Evolutionary conservation across 2,329 filamentous ascomycete genomes (phyloP).

Genomic region (Epichloe sibirici): DNA sequence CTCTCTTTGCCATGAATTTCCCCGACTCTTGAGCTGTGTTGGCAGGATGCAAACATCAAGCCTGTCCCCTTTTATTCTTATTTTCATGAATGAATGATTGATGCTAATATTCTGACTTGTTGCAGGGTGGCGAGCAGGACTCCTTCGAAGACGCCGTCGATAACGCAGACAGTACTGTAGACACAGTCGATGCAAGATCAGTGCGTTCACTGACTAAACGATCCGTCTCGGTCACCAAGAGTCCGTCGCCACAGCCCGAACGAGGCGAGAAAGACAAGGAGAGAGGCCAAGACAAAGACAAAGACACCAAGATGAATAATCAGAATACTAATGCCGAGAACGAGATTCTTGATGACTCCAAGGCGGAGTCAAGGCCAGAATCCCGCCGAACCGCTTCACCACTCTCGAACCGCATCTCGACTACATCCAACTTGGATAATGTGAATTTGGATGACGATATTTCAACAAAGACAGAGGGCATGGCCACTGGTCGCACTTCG

Average conservation of each 20-base stretch:
- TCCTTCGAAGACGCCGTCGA: conserved; percentile 74
- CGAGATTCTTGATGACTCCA: conserved; percentile 6
- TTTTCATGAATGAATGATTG: no score
- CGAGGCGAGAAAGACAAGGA: background rate
- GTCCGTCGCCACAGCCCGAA: conserved; percentile 12
- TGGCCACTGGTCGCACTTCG: background rate
- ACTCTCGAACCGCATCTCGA: conserved; percentile 32
- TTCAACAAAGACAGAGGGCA: conserved; percentile 23
- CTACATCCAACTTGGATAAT: conserved; percentile 39
- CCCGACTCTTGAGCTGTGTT: background rate
- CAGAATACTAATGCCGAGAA: conserved; percentile 8
- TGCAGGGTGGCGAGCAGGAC: conserved; percentile 21
- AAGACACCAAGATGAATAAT: conserved; percentile 7
- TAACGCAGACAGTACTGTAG: conserved; percentile 29
- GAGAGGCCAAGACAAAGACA: background rate
- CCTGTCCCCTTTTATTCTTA: background rate
- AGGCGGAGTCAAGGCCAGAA: conserved; percentile 10
- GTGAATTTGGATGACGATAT: conserved; percentile 55
- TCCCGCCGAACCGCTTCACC: conserved; percentile 24
- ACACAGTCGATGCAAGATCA: conserved; percentile 57
- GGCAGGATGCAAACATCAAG: background rate
- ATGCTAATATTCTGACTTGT: conserved; percentile 8
- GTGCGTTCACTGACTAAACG: conserved; percentile 51
- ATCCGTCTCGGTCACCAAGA: conserved; percentile 23
- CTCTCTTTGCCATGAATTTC: background rate